These are phyloP conservation scores for Cyberlindnera maritima DNA, from an alignment of 805 yeast genomes.

Conservation along the genomic window DNA sequence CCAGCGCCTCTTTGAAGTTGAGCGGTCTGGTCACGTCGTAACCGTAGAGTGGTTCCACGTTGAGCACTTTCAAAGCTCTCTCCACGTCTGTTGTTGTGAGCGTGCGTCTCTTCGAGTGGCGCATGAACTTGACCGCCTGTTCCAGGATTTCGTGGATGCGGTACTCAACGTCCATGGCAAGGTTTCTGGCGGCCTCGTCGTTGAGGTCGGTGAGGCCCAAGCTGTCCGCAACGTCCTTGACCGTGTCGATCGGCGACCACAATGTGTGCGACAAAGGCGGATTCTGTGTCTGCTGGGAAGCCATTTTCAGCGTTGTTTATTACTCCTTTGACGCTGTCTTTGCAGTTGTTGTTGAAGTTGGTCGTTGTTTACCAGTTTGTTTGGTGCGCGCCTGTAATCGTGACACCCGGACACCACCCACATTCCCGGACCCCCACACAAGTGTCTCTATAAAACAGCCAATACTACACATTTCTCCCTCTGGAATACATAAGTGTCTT, in stretches of 20 bases:
- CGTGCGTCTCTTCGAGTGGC: constrained; percentile 84
- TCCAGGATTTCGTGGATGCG: constrained; percentile 93
- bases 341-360: background rate
- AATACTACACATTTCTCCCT: background rate
- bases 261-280: constrained; percentile 79
- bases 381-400: background rate
- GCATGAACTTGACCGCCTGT: constrained; percentile 93
- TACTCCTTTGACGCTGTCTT: background rate
- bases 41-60: constrained; percentile 93
- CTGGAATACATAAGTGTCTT: background rate
- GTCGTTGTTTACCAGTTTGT: background rate
- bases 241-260: constrained; percentile 98
- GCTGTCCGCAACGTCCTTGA: constrained; percentile 91
- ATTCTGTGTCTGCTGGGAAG: constrained; percentile 7
- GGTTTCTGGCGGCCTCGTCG: constrained; percentile 89
- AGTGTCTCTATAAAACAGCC: too few relatives aligned
- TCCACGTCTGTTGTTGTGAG: constrained; percentile 79
- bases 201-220: constrained; percentile 75
- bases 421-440: background rate
- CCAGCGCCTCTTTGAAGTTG: constrained; percentile 80
- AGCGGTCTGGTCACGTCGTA: constrained; percentile 70
- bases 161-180: constrained; percentile 99
- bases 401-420: constrained; percentile 3
- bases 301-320: constrained; percentile 5
- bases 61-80: constrained; percentile 77